Conservation (phyloP, 1,284 basidiomycete species). For the Phaffia rhodozyma region DNA sequence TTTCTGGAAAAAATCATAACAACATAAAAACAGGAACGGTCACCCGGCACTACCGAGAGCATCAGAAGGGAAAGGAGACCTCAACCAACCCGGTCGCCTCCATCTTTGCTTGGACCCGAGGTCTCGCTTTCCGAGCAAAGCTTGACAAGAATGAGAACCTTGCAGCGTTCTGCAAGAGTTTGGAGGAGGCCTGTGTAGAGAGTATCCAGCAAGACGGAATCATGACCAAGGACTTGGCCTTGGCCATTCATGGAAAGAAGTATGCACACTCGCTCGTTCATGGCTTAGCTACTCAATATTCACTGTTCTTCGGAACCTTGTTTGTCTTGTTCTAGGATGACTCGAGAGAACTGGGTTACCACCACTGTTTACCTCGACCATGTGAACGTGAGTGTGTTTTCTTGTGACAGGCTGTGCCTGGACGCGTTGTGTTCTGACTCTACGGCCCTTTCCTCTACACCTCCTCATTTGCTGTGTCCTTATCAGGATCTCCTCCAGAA, state of each 20-base stretch:
- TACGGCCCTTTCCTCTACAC: too few relatives aligned
- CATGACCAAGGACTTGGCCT: constrained; percentile 95
- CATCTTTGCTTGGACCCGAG: constrained; percentile 98
- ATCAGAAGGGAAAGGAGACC: constrained; percentile 86
- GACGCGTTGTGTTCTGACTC: too few relatives aligned
- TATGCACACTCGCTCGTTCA: not conserved
- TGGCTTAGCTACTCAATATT: constrained; percentile 11
- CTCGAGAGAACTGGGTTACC: constrained; percentile 83
- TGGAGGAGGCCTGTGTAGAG: constrained; percentile 83
- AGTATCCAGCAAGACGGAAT: constrained; percentile 78
- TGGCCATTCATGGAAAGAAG: constrained; percentile 85
- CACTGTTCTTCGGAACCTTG: constrained; percentile 10
- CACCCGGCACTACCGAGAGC: constrained; percentile 93
- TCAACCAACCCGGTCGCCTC: constrained; percentile 97
- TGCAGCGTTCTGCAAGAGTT: constrained; percentile 58
- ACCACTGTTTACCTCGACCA: constrained; percentile 85
- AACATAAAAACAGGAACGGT: constrained; percentile 47
- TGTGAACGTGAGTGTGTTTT: constrained; percentile 39
- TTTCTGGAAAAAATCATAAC: constrained; percentile 7
- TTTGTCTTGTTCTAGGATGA: constrained; percentile 41
- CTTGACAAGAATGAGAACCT: constrained; percentile 74
- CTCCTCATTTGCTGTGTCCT: not conserved
- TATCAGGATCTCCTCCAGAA: not conserved
- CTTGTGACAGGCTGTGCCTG: not conserved
- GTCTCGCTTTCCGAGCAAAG: constrained; percentile 84